These are phyloP conservation scores for Pseudofabraea citricarpa DNA, from an alignment of 2,329 filamentous ascomycete species.

Conservation along the genomic window DNA sequence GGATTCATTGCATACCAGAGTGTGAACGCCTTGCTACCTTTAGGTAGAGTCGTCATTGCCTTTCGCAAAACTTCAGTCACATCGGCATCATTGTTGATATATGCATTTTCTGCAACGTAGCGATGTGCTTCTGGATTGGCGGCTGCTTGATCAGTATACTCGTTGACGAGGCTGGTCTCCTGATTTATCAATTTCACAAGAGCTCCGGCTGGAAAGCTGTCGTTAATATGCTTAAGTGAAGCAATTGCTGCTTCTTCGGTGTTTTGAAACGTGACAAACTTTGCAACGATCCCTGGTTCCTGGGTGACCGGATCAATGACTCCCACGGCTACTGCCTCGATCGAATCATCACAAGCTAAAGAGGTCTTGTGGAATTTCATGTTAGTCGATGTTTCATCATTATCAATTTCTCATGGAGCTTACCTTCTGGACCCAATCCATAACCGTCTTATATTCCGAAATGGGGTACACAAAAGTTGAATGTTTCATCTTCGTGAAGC, in stretches of 20 bases:
- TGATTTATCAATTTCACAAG: conserved; percentile 33
- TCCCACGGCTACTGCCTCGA: conserved; percentile 36
- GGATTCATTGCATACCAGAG: conserved; percentile 49
- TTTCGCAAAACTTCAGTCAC: conserved; percentile 38
- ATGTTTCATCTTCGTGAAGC: conserved; percentile 5
- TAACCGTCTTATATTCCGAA: conserved; percentile 37
- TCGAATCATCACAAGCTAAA: conserved; percentile 30
- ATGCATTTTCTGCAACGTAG: conserved; percentile 47
- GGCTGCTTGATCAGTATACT: conserved; percentile 38
- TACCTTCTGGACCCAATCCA: conserved; percentile 43
- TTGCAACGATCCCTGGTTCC: conserved; percentile 29
- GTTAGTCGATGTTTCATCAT: too few relatives aligned
- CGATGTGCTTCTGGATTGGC: conserved; percentile 45
- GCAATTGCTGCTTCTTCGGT: conserved; percentile 27
- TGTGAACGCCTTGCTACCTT: conserved; percentile 35
- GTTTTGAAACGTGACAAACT: conserved; percentile 37
- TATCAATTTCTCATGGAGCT: conserved; percentile 11
- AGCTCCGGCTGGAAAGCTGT: conserved; percentile 32
- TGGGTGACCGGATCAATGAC: conserved; percentile 24
- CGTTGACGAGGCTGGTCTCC: conserved; percentile 33
- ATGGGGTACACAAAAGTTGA: conserved; percentile 41
- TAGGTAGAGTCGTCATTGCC: conserved; percentile 43
- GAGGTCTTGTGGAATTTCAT: conserved; percentile 12
- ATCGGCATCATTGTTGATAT: conserved; percentile 41
- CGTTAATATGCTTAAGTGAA: conserved; percentile 33